Percentiles rank a stretch among this genome's conserved stretches.
Conservation (phyloP, 2,329 filamentous ascomycete genomes). For the Colletotrichum acutatum region DNA sequence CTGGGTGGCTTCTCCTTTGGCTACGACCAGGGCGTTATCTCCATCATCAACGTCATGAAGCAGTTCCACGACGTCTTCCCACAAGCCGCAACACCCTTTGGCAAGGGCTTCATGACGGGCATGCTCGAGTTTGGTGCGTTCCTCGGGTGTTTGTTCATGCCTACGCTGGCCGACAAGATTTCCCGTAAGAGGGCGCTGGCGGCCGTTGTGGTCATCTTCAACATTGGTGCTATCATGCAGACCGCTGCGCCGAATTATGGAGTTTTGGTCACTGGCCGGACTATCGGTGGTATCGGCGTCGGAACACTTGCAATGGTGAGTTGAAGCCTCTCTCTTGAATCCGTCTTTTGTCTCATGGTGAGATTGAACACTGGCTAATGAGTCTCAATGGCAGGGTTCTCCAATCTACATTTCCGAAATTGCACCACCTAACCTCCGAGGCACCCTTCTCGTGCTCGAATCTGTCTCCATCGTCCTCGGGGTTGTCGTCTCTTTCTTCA, state of each 20-base stretch:
- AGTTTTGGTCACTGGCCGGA: conserved; percentile 41
- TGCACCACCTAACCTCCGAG: conserved; percentile 50
- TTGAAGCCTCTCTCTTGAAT: background rate
- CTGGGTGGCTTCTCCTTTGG: conserved; percentile 48
- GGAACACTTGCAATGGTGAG: conserved; percentile 43
- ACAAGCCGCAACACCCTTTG: conserved; percentile 39
- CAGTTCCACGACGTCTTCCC: conserved; percentile 55
- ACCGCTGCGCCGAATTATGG: conserved; percentile 42
- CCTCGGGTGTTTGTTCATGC: conserved; percentile 48
- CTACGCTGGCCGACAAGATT: conserved; percentile 52
- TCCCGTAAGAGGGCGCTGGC: conserved; percentile 55
- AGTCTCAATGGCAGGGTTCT: conserved; percentile 34
- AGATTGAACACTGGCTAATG: background rate
- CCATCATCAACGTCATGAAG: conserved; percentile 56
- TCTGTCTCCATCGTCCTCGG: conserved; percentile 63
- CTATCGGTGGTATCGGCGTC: conserved; percentile 45
- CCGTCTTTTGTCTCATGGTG: fast-evolving
- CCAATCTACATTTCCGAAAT: conserved; percentile 48
- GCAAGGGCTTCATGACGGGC: conserved; percentile 49
- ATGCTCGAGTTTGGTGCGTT: conserved; percentile 55
- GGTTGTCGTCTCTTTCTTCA: conserved; percentile 64
- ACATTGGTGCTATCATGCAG: conserved; percentile 55
- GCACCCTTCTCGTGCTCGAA: conserved; percentile 60
- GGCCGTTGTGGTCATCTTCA: conserved; percentile 51
- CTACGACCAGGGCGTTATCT: conserved; percentile 51